Percentiles rank a stretch among this genome's conserved stretches.
These are phyloP conservation scores for Lipomyces yamadae DNA, from an alignment of 805 yeast genomes.

Conservation along the genomic window DNA sequence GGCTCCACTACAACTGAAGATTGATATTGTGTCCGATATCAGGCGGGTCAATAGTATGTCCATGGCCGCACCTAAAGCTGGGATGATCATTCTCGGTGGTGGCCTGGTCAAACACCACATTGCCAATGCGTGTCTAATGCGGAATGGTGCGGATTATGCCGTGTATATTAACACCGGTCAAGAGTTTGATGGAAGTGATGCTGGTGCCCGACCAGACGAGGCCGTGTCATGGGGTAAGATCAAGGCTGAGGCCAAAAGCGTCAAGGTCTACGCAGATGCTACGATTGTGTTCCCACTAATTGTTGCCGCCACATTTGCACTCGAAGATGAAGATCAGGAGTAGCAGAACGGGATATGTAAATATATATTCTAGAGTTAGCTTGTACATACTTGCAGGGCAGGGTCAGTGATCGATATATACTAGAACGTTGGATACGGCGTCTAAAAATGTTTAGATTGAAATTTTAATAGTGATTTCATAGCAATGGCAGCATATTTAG, in stretches of 20 bases:
- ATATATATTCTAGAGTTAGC: background rate
- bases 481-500: too few species aligned
- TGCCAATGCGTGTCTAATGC: slow-evolving; percentile 97
- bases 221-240: slow-evolving; percentile 99
- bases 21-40: slow-evolving; percentile 94
- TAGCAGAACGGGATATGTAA: background rate
- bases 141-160: slow-evolving; percentile 99
- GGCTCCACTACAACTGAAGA: slow-evolving; percentile 83
- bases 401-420: too few species aligned
- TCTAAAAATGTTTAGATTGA: background rate
- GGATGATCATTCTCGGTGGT: slow-evolving; percentile 96
- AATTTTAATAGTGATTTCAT: background rate
- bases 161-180: slow-evolving; percentile 97
- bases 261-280: slow-evolving; percentile 94
- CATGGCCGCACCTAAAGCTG: slow-evolving; percentile 92
- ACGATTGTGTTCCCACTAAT: slow-evolving; percentile 93
- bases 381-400: background rate
- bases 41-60: slow-evolving; percentile 89
- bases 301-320: slow-evolving; percentile 93
- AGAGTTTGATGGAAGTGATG: slow-evolving; percentile 98
- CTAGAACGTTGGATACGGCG: background rate
- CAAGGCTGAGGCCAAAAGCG: slow-evolving; percentile 88
- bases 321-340: slow-evolving; percentile 13
- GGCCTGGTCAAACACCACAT: slow-evolving; percentile 96
- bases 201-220: slow-evolving; percentile 99